Base-by-base conservation (phyloP, 179 eudicot species). In the Monotropa hypopitys region DNA sequence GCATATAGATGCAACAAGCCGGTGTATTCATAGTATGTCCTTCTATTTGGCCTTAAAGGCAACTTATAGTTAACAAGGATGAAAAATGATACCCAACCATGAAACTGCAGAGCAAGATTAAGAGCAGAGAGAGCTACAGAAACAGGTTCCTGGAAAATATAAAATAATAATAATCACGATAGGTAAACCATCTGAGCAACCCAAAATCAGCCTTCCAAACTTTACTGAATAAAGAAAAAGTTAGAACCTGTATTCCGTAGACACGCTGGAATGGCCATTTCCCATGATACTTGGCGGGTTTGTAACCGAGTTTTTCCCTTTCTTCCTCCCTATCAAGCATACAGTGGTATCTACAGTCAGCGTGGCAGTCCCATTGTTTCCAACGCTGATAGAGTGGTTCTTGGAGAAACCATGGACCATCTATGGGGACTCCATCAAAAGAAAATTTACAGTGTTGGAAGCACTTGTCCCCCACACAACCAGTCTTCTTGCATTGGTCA, bases 241-340 rank as follows among this genome's bases (percentile, higher is more conserved):
- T 78, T 78, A 74, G 61, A 57, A 94, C 98, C 96, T 94, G 97
- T 71, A 92, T 89, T 45, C 96, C 96, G 75, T 88, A 84, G 65
- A 92, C 83, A 42, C 97, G 97, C 74, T 61, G 86, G 81, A 94
- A 88, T 32, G 98, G 98, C 98, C 98, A 94, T 80, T 92, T 94
- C 20, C 98, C 98, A 81, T 94, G 96, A 84, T 94, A 94, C 83
- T 94, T 92, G 45, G 79, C 89, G 80, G 98, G 96, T 16, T 42
- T 85, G 70, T 80, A 79, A 63, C 97, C 97, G 68, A 83, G 85
- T 72, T 79, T 82, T 83, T 84, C 85, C 77, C 94, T 86, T 79
- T 87, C 91, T 53, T 74, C 84, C 85, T 94, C 98, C 76, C 92
- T 86, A 68, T 79, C 82, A 77, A 88, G 79, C 98, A 94, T 94